Evolutionary conservation across 1,139 yeast species (phyloP), one percentile per base, ranked within the genome.

Genomic region (Pichia sp.): DNA sequence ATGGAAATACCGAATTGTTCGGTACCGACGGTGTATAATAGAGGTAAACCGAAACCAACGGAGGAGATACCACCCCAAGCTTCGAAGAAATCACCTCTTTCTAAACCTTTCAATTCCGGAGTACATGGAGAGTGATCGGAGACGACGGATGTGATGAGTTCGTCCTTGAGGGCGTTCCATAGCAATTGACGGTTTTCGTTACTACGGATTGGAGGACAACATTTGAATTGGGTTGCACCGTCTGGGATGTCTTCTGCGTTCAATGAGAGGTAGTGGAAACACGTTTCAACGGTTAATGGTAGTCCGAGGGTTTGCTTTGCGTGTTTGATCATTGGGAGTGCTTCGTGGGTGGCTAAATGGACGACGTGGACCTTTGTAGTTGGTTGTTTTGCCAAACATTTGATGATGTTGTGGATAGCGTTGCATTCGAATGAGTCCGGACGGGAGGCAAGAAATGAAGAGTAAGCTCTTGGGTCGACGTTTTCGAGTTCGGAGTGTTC

Each of bases 21-120:
- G 46, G 69, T 67, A 9, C 91, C 90, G 58, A 85, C 90, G 1
- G 96, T 86, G 73, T 77, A 83, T 48, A 91, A 68, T 38, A 90
- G 75, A 0, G 96, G 86, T 46, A 91, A 74, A 0, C 97, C 97
- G 44, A 90, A 79, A 0, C 98, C 98, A 24, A 91, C 94, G 2
- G 96, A 86, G 2, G 96, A 77, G 44, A 91, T 89, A n/a, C 97
- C 98, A 41, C 97, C 98, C 98, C 97, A 91, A 2, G 97, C 96
- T 40, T 81, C 78, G 64, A 89, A 81, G 64, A 90, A 91, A 63
- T 91, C 96, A 42, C 97, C 97, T 48, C 79, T 75, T 27, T 82
- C 85, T 48, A 90, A 71, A 21, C 85, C 85, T 65, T 90, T 91
- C 58, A 91, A 71, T 53, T 88, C 89, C 0, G 97, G 96, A 0